These are phyloP conservation scores for Erodium texanum DNA, from an alignment of 441 rosid species.

Conservation along the genomic window DNA sequence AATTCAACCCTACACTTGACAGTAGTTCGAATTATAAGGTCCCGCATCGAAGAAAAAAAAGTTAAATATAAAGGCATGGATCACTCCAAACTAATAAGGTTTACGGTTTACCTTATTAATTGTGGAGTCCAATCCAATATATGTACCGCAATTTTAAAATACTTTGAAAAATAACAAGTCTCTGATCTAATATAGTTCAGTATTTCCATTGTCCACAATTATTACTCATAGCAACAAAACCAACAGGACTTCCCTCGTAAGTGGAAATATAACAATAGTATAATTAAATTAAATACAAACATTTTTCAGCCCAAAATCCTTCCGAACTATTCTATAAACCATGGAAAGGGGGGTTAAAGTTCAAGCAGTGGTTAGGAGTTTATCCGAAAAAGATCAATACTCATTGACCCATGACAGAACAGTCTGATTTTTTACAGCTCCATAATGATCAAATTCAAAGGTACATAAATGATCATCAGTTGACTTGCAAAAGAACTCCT, in stretches of 20 bases:
- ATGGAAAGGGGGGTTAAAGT: background rate
- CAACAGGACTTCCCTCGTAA: background rate
- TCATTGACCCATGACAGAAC: background rate
- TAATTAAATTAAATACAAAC: background rate
- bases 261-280: background rate
- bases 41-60: too few relatives aligned
- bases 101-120: too few relatives aligned
- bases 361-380: background rate
- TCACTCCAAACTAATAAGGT: background rate
- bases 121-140: background rate
- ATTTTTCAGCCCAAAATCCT: background rate
- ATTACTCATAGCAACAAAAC: too few relatives aligned
- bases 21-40: too few relatives aligned
- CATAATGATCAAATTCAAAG: background rate
- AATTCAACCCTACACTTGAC: too few relatives aligned
- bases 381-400: background rate
- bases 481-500: background rate
- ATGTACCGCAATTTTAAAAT: background rate
- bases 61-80: too few relatives aligned
- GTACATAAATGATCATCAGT: conserved; percentile 4
- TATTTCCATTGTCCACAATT: too few relatives aligned
- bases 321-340: background rate
- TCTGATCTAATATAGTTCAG: too few relatives aligned
- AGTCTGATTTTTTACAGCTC: background rate
- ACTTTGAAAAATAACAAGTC: too few relatives aligned